A percentile compares a stretch with the other conserved stretches of the same genome.
phyloP scores from a whole-genome alignment of 2,329 filamentous ascomycete genomes.

The Sclerotinia nivalis region DNA sequence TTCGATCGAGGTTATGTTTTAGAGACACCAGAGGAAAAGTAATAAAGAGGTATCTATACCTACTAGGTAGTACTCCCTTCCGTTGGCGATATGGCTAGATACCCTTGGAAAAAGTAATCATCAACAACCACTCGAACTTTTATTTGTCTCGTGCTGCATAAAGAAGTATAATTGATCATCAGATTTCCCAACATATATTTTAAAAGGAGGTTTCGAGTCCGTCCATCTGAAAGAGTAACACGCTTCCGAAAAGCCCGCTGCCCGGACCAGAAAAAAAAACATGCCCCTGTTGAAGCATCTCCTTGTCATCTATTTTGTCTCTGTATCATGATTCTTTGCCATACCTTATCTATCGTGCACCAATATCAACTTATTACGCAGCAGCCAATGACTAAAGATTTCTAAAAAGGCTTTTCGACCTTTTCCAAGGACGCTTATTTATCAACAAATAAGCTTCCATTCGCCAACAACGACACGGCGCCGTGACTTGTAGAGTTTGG shows the following conservation, averaged over 20 bases:
- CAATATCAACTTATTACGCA: slow-evolving; percentile 22
- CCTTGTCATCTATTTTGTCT: slow-evolving; percentile 19
- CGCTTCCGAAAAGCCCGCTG: slow-evolving; percentile 18
- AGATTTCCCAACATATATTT: neutral
- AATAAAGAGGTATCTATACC: neutral
- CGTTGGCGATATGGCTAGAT: neutral
- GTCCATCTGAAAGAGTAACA: slow-evolving; percentile 7
- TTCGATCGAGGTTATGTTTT: neutral
- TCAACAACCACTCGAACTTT: neutral
- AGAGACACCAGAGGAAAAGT: too few species aligned
- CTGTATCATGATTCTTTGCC: slow-evolving; percentile 17
- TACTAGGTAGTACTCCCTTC: neutral
- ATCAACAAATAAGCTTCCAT: slow-evolving; percentile 11
- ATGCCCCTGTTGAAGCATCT: slow-evolving; percentile 24
- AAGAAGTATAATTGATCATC: neutral
- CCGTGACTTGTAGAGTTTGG: slow-evolving; percentile 20
- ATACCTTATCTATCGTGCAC: slow-evolving; percentile 24
- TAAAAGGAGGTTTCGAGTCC: slow-evolving; percentile 5
- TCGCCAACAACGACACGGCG: slow-evolving; percentile 12
- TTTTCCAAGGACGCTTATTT: neutral
- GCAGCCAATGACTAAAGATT: slow-evolving; percentile 21
- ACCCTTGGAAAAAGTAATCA: neutral
- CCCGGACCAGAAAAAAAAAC: slow-evolving; percentile 22
- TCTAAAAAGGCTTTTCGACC: slow-evolving; percentile 9
- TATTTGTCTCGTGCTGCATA: neutral